Percentiles rank a stretch among this genome's conserved stretches.
Evolutionary conservation across 345 rosid species (phyloP).

Genomic region (Eucalyptus marginata): DNA sequence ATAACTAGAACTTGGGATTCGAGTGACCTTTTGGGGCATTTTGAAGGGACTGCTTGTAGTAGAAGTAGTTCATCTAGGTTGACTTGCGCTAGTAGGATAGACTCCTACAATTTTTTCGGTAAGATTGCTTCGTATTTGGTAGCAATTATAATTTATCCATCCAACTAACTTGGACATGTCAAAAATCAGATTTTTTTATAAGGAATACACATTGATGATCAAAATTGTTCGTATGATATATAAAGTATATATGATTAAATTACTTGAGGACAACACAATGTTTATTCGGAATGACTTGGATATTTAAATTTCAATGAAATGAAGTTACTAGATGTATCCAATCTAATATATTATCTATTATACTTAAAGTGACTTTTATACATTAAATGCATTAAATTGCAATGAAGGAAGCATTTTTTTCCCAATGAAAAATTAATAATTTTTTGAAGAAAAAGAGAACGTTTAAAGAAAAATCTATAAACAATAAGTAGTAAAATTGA

Average conservation of each 20-base stretch:
- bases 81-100: not conserved
- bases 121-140: not conserved
- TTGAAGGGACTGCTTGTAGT: not conserved
- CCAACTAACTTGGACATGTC: not conserved
- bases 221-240: rapidly evolving
- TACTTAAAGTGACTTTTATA: not conserved
- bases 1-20: not conserved
- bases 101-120: not conserved
- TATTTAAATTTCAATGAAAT: not conserved
- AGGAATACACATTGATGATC: no score
- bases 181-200: not conserved
- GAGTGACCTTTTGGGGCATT: not conserved
- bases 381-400: not conserved
- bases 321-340: not conserved
- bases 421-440: no score
- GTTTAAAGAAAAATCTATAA: rapidly evolving
- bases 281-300: rapidly evolving
- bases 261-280: not conserved
- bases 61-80: not conserved
- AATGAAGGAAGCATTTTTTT: not conserved
- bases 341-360: no score
- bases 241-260: not conserved
- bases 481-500: no score
- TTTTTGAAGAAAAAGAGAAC: not conserved
- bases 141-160: no score